These are phyloP conservation scores for Xerocomellus chrysenteron DNA, from an alignment of 768 basidiomycete species.

Conservation along the genomic window DNA sequence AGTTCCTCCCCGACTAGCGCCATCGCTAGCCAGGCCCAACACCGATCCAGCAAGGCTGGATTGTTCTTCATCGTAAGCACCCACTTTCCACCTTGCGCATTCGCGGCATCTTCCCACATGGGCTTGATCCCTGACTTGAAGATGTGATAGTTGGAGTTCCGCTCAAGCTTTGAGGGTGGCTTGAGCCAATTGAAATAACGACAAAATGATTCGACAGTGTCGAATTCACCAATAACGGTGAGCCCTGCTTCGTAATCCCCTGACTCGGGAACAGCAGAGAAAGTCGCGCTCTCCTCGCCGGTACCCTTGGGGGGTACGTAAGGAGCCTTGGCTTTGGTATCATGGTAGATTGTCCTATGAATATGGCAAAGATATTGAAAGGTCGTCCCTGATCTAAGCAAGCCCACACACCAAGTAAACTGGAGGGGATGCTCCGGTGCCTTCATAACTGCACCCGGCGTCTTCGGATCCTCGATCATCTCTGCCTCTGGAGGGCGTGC, in stretches of 20 bases:
- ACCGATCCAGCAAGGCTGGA: constrained; percentile 74
- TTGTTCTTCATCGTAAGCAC: constrained; percentile 90
- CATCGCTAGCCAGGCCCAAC: constrained; percentile 91
- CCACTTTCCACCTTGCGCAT: constrained; percentile 93
- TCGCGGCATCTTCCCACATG: constrained; percentile 97
- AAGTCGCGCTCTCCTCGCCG: constrained; percentile 30
- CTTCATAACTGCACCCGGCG: constrained; percentile 67
- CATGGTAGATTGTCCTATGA: constrained; percentile 85
- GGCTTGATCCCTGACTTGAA: constrained; percentile 94
- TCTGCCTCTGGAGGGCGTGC: constrained; percentile 73
- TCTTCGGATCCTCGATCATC: constrained; percentile 81
- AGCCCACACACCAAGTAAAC: constrained; percentile 62
- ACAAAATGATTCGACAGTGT: constrained; percentile 88
- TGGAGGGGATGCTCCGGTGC: constrained; percentile 82
- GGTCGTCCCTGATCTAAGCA: neutral
- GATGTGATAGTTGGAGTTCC: constrained; percentile 91
- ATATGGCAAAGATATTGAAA: neutral
- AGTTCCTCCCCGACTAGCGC: constrained; percentile 73
- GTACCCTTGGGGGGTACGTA: constrained; percentile 8
- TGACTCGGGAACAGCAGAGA: constrained; percentile 55
- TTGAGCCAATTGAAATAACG: constrained; percentile 94
- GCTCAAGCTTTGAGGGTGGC: constrained; percentile 83
- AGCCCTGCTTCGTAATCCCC: constrained; percentile 83
- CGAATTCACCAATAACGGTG: constrained; percentile 84
- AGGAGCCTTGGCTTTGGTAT: constrained; percentile 74